Conservation (phyloP, 2,329 filamentous ascomycete species). For the Ilyonectria destructans region DNA sequence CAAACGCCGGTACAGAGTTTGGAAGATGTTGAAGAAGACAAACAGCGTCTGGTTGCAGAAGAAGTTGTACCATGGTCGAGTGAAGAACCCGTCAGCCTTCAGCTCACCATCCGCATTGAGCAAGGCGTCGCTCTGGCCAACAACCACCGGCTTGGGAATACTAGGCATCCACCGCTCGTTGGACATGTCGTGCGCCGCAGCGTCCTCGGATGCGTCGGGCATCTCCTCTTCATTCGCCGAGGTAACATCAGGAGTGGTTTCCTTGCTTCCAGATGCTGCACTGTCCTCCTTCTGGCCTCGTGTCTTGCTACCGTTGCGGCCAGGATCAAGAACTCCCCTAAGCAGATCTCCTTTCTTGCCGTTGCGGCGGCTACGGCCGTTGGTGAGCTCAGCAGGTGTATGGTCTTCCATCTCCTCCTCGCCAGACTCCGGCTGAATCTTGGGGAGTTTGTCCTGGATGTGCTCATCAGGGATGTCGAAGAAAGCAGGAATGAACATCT, state of each 20-base stretch:
- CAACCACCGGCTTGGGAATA: slow-evolving; percentile 70
- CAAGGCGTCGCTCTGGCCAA: slow-evolving; percentile 67
- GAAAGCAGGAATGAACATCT: slow-evolving; percentile 82
- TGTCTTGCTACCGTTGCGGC: slow-evolving; percentile 79
- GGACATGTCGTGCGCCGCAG: slow-evolving; percentile 73
- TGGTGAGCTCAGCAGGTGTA: slow-evolving; percentile 79
- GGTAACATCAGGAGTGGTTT: slow-evolving; percentile 88
- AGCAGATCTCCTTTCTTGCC: slow-evolving; percentile 87
- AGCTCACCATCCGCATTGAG: slow-evolving; percentile 74
- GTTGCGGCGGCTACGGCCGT: slow-evolving; percentile 78
- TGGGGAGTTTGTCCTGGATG: slow-evolving; percentile 77
- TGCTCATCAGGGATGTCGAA: slow-evolving; percentile 82
- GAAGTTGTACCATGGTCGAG: slow-evolving; percentile 87
- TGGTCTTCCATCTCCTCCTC: slow-evolving; percentile 86
- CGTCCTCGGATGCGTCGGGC: slow-evolving; percentile 73
- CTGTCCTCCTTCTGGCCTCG: slow-evolving; percentile 86
- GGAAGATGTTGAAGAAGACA: slow-evolving; percentile 94
- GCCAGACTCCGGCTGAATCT: slow-evolving; percentile 79
- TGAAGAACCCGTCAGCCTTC: slow-evolving; percentile 86
- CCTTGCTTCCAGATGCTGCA: slow-evolving; percentile 84
- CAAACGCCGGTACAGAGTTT: slow-evolving; percentile 90
- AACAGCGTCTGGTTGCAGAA: slow-evolving; percentile 94
- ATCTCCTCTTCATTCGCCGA: slow-evolving; percentile 86
- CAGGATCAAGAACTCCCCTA: slow-evolving; percentile 87
- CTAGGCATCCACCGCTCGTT: slow-evolving; percentile 78